Evolutionary conservation across 139 green algal species (phyloP).

Genomic region (Monoraphidium neglectum): DNA sequence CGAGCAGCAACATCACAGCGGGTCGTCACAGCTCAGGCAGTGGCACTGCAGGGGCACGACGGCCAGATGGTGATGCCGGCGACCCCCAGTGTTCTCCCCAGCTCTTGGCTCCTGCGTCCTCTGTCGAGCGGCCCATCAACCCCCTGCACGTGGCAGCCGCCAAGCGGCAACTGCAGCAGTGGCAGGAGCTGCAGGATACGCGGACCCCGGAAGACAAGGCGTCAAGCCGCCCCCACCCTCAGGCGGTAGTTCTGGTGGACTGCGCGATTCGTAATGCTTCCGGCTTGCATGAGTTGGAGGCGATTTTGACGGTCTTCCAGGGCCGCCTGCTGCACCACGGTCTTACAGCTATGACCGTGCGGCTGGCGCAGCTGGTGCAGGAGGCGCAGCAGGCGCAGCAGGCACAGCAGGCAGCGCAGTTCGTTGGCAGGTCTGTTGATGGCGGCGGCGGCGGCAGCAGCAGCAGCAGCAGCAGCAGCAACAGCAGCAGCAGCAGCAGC

Average conservation of each 20-base stretch:
- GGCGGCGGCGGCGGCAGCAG: not conserved
- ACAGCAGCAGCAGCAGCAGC: not conserved
- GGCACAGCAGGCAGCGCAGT: conserved; percentile 4
- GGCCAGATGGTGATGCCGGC: no score
- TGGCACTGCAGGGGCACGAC: not conserved
- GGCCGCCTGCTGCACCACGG: conserved; percentile 8
- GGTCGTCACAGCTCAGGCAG: not conserved
- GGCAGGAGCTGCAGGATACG: not conserved
- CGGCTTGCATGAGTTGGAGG: not conserved
- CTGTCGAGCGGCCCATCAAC: no score
- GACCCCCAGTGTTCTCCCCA: no score
- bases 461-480: no score
- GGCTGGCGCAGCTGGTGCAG: not conserved
- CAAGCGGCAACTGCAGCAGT: not conserved
- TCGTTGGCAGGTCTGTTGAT: not conserved
- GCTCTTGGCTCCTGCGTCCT: no score
- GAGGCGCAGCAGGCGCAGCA: not conserved
- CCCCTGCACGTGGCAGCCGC: no score
- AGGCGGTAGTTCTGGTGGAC: conserved; percentile 1
- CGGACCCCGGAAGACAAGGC: not conserved
- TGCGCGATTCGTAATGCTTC: not conserved
- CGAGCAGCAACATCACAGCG: not conserved
- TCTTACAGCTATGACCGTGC: not conserved
- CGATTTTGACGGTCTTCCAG: not conserved
- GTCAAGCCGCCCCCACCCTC: no score